Evolutionary conservation across 2,329 filamentous ascomycete species (phyloP).

Genomic region (Passalora sequoiae): DNA sequence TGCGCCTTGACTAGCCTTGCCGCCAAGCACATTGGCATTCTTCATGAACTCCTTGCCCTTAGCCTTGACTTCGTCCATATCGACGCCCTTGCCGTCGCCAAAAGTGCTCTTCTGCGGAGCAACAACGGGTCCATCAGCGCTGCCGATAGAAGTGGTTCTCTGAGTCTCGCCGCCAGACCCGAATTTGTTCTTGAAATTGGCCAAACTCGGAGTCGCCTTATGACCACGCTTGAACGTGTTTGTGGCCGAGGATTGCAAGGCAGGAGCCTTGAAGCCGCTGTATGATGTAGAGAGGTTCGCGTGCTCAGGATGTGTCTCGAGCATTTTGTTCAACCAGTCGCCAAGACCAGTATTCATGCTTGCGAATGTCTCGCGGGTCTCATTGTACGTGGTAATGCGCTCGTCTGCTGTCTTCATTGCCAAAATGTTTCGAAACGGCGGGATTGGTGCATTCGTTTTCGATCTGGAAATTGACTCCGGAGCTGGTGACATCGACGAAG

Average conservation of each 20-base stretch:
- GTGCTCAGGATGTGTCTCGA: constrained; percentile 51
- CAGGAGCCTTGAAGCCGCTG: constrained; percentile 15
- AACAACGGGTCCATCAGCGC: constrained; percentile 14
- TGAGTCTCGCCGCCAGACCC: constrained; percentile 17
- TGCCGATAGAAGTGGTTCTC: constrained; percentile 25
- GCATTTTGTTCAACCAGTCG: constrained; percentile 51
- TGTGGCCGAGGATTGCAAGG: constrained; percentile 11
- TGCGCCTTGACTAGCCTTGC: constrained; percentile 70
- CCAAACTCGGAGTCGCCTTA: constrained; percentile 23
- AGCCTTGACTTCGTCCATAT: constrained; percentile 54
- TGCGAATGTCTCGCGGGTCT: constrained; percentile 66
- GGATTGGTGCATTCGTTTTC: constrained; percentile 37
- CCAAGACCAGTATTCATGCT: constrained; percentile 68
- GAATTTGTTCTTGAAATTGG: constrained; percentile 16
- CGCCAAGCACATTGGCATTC: constrained; percentile 66
- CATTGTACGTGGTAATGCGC: constrained; percentile 68
- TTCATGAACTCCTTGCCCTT: constrained; percentile 88
- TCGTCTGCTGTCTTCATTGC: constrained; percentile 60
- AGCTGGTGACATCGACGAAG: constrained; percentile 9
- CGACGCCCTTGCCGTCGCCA: constrained; percentile 20
- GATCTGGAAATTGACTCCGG: constrained; percentile 7
- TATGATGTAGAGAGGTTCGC: constrained; percentile 36
- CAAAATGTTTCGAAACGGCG: constrained; percentile 72
- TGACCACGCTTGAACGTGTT: constrained; percentile 14
- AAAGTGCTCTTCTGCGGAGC: constrained; percentile 7